Conservation (phyloP, 768 basidiomycete species). For the Suillus plorans region DNA sequence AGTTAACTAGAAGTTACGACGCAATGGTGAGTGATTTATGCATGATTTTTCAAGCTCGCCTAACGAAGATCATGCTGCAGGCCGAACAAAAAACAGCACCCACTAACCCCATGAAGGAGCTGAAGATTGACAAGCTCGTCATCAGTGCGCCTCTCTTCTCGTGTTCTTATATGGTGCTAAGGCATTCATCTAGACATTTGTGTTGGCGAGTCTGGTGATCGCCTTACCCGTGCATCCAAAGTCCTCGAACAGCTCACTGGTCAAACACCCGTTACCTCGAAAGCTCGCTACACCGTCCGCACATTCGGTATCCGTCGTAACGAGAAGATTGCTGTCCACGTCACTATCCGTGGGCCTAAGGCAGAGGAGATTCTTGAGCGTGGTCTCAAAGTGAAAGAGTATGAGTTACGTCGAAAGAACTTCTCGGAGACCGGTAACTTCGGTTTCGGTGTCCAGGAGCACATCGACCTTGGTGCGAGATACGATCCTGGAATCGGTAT, state of each 20-base stretch:
- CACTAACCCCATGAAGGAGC: conserved; percentile 95
- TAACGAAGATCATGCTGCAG: conserved; percentile 35
- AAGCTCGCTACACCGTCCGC: conserved; percentile 99
- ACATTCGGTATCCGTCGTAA: conserved; percentile 99
- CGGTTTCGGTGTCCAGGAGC: conserved; percentile 98
- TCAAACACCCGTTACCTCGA: conserved; percentile 98
- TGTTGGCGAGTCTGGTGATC: conserved; percentile 99
- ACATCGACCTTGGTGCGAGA: conserved; percentile 98
- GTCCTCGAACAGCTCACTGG: conserved; percentile 99
- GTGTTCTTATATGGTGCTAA: conserved; percentile 12
- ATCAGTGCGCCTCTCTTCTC: conserved; percentile 64
- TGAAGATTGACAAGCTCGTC: conserved; percentile 96
- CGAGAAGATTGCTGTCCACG: conserved; percentile 99
- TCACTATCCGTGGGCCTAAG: conserved; percentile 98
- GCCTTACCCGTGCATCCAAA: conserved; percentile 98
- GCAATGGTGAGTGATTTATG: conserved; percentile 24
- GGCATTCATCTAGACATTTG: conserved; percentile 77
- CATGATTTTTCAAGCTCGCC: neutral
- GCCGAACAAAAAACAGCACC: conserved; percentile 88
- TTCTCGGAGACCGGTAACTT: conserved; percentile 99
- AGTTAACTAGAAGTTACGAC: conserved; percentile 8
- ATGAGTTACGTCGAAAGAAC: conserved; percentile 95
- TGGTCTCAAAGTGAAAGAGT: conserved; percentile 99
- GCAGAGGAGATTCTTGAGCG: conserved; percentile 99
- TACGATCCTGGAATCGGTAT: conserved; percentile 99